Base-by-base conservation (phyloP, 495 filamentous ascomycete genomes). In the Trypethelium eluteriae region DNA sequence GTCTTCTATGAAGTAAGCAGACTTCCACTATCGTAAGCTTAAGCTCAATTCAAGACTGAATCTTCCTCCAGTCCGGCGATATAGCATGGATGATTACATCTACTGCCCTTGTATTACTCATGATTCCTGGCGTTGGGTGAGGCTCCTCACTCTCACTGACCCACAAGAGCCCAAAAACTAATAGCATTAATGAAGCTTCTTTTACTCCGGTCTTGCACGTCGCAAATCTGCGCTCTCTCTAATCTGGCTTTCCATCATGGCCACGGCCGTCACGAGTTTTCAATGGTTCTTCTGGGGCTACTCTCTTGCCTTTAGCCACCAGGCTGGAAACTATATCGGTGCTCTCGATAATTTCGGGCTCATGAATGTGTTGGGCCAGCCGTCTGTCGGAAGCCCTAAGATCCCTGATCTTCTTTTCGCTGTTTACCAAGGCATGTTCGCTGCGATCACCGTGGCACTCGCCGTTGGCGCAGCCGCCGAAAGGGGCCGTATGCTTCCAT, bases 281-380 rank as follows among this genome's bases (percentile, higher is more conserved):
- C 93, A 98, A 77, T 98, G 94, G 93, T 98, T 98, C 82, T 96
- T 98, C 83, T 98, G 93, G 94, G 94, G 94, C 47, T 98, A 93
- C 76, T 96, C 92, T 2, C 81, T 98, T 41, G 85, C 93, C 56
- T 98, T 97, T 81, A 95, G 91, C 36, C 91, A 96, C 76, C 81
- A 84, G 11, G 91, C 89, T 14, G 89, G 90, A 64, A 84, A 79
- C 62, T 98, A 82, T 78, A 92, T 98, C 70, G 94, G 94, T 36
- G 82, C 93, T 71, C 80, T 98, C 16, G 76, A 83, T 62, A 96
- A 98, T 79, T 86, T 98, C 73, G 94, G 91, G 10, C 87, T 97
- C 69, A 88, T 80, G 71, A 84, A 90, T 78, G 89, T 93, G 11
- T 80, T 98, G 41, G 94, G 79, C 62, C 82, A 83, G 41, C 90